Evolutionary conservation across 2,329 filamentous ascomycete genomes (phyloP).

Genomic region (Purpureocillium takamizusanense): DNA sequence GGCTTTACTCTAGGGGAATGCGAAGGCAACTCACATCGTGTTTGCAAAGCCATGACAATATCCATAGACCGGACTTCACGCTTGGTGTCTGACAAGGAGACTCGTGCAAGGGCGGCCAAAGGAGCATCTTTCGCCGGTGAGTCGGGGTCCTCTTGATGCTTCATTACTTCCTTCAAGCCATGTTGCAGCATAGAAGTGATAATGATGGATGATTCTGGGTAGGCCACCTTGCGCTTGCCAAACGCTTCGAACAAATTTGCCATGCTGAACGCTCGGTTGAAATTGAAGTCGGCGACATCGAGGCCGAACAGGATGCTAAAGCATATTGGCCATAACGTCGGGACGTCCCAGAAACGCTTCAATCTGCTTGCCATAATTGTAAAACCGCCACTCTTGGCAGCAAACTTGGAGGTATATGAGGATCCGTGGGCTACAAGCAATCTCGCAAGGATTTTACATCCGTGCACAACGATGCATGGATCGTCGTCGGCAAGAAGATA

Average conservation of each 20-base stretch:
- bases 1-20: too few relatives aligned
- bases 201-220: constrained; percentile 70
- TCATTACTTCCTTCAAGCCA: constrained; percentile 63
- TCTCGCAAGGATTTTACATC: constrained; percentile 73
- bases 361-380: constrained; percentile 73
- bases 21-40: constrained; percentile 33
- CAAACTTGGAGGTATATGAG: constrained; percentile 77
- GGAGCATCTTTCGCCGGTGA: constrained; percentile 31
- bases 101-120: too few relatives aligned
- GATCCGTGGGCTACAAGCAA: constrained; percentile 76
- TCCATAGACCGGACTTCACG: constrained; percentile 56
- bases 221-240: constrained; percentile 55
- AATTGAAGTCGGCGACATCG: constrained; percentile 67
- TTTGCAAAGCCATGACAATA: constrained; percentile 49
- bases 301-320: constrained; percentile 82
- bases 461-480: constrained; percentile 70
- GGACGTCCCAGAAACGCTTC: constrained; percentile 80
- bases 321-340: constrained; percentile 77
- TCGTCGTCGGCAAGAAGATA: constrained; percentile 86
- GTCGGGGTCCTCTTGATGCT: constrained; percentile 50
- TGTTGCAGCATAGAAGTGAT: constrained; percentile 82
- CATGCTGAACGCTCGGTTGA: constrained; percentile 65
- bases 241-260: constrained; percentile 69
- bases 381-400: constrained; percentile 77
- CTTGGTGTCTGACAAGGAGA: constrained; percentile 10